Conservation (phyloP, 208 protist genomes). For the Crithidia thermophila region DNA sequence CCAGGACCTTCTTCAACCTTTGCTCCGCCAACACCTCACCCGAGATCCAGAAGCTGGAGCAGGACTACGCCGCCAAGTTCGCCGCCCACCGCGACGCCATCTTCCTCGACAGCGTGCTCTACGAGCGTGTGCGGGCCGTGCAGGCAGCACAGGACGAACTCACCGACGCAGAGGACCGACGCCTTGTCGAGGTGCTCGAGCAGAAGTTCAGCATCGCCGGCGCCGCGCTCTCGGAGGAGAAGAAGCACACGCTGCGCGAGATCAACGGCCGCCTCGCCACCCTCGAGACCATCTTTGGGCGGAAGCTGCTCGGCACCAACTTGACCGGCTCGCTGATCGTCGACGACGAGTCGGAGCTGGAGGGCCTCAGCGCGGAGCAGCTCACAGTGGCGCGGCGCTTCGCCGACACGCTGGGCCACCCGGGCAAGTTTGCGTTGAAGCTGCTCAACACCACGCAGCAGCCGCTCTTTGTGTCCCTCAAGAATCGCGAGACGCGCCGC, state of each 20-base stretch:
- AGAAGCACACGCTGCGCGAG: slow-evolving; percentile 38
- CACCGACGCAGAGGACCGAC: slow-evolving; percentile 30
- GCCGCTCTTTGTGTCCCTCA: slow-evolving; percentile 36
- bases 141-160: slow-evolving; percentile 25
- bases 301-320: slow-evolving; percentile 43
- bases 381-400: slow-evolving; percentile 31
- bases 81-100: slow-evolving; percentile 46
- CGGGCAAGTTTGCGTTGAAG: slow-evolving; percentile 46
- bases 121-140: slow-evolving; percentile 45
- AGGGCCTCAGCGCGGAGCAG: slow-evolving; percentile 35
- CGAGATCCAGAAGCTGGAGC: slow-evolving; percentile 48
- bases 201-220: slow-evolving; percentile 46
- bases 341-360: slow-evolving; percentile 36
- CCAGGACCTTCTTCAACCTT: slow-evolving; percentile 45
- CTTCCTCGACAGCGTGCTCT: slow-evolving; percentile 49
- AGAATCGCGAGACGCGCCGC: slow-evolving; percentile 36
- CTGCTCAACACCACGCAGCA: slow-evolving; percentile 61
- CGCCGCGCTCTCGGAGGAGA: slow-evolving; percentile 32
- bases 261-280: slow-evolving; percentile 46
- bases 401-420: slow-evolving; percentile 30
- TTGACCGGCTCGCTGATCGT: slow-evolving; percentile 32
- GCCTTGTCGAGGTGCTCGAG: slow-evolving; percentile 38
- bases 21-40: slow-evolving; percentile 43
- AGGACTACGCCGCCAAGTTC: slow-evolving; percentile 43
- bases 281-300: slow-evolving; percentile 39